phyloP scores from a whole-genome alignment of 176 grass and related monocot species.

The Oryza nivara region DNA sequence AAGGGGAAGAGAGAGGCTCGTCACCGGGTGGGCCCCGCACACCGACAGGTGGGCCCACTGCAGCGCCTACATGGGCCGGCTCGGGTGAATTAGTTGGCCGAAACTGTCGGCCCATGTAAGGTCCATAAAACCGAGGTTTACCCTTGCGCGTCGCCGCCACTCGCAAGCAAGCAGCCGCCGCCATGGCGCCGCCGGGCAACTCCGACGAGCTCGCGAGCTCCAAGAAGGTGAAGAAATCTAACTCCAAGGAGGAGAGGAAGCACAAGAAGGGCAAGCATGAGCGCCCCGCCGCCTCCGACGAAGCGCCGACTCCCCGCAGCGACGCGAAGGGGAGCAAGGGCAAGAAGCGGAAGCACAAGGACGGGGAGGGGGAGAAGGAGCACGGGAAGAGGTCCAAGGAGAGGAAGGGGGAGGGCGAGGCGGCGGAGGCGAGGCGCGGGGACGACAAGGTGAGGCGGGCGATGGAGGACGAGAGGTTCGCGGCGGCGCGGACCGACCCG shows the following conservation, averaged over 20 bases:
- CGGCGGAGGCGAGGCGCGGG: conserved; percentile 1
- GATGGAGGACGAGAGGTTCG: conserved; percentile 72
- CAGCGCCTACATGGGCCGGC: neutral
- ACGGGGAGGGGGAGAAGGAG: conserved; percentile 21
- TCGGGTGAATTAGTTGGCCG: neutral
- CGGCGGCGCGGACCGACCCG: conserved; percentile 61
- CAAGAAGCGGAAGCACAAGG: conserved; percentile 56
- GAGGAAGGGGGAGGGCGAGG: conserved; percentile 7
- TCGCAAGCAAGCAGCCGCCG: conserved; percentile 2
- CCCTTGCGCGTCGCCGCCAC: conserved; percentile 2
- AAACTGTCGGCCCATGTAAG: neutral
- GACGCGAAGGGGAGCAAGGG: neutral
- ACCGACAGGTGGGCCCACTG: neutral
- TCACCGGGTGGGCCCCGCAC: neutral
- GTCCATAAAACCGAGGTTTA: neutral
- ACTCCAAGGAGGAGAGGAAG: conserved; percentile 31
- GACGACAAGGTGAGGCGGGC: conserved; percentile 41
- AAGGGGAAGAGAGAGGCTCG: conserved; percentile 4
- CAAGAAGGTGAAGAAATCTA: conserved; percentile 44
- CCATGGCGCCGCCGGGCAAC: conserved; percentile 55
- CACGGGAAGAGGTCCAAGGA: conserved; percentile 38
- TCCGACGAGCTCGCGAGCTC: conserved; percentile 27
- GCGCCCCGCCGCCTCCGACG: neutral
- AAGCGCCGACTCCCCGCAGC: neutral
- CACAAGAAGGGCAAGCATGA: conserved; percentile 28